Evolutionary conservation across 192 early-diverging fungal genomes (phyloP).

Genomic region (Mortierella claussenii): DNA sequence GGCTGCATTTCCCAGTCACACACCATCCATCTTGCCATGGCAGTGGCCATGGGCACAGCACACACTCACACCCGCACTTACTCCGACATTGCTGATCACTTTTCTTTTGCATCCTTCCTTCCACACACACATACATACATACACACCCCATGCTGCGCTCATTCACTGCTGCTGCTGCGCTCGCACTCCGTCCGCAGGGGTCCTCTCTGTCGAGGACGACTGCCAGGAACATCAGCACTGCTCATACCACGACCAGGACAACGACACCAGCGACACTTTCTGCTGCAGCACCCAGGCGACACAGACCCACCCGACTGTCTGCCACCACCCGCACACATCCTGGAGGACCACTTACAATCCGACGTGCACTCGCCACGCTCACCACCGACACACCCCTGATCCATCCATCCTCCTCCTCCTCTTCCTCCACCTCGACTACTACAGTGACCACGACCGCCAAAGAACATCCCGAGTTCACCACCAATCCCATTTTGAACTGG

Average conservation of each 20-base stretch:
- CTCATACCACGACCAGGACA: background rate
- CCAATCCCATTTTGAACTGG: conserved; percentile 59
- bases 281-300: background rate
- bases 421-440: background rate
- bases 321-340: background rate
- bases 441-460: background rate
- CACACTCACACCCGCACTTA: too few species aligned
- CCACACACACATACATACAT: too few species aligned
- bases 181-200: background rate
- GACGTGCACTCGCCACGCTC: conserved; percentile 39
- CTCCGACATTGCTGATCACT: too few species aligned
- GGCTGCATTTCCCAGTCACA: too few species aligned
- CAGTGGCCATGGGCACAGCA: too few species aligned
- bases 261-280: too few species aligned
- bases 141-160: conserved; percentile 1
- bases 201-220: background rate
- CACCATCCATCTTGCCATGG: too few species aligned
- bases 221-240: conserved; percentile 4
- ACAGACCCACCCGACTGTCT: background rate
- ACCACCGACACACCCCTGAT: background rate
- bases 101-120: background rate
- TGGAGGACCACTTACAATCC: conserved; percentile 25
- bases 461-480: conserved; percentile 23
- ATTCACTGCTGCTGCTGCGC: background rate
- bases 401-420: background rate